Conservation (phyloP, 148 eudicot species). For the Cornus kousa region DNA sequence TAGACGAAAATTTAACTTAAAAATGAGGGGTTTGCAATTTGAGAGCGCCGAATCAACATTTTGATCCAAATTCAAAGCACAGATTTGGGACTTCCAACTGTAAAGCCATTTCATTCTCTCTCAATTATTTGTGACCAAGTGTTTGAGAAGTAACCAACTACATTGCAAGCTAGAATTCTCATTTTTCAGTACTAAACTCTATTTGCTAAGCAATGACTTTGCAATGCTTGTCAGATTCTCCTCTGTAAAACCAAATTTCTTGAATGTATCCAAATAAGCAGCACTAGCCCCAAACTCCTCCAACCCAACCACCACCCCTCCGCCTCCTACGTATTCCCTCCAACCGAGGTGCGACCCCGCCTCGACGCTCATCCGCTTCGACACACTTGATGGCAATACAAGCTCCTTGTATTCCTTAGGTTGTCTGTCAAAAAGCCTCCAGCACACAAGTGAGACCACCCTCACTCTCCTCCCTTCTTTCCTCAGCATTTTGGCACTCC, state of each 20-base stretch:
- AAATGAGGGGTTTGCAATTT: no score
- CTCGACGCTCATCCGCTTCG: conserved; percentile 18
- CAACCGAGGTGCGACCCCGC: conserved; percentile 22
- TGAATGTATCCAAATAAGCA: conserved; percentile 18
- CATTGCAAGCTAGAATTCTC: no score
- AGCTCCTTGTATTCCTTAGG: conserved; percentile 12
- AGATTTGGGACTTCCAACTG: no score
- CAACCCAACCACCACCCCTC: conserved; percentile 12
- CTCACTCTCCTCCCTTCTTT: conserved; percentile 22
- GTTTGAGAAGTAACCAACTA: no score
- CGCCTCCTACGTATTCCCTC: conserved; percentile 19
- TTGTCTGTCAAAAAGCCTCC: conserved; percentile 23
- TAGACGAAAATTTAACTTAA: no score
- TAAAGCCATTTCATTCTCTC: no score
- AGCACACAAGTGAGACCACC: conserved; percentile 22
- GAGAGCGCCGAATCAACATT: no score
- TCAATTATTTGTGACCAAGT: no score
- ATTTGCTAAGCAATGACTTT: conserved; percentile 1
- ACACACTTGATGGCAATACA: conserved; percentile 16
- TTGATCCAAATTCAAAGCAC: no score
- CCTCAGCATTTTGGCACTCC: conserved; percentile 12
- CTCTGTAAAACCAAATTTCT: conserved; percentile 22
- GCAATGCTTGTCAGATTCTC: conserved; percentile 17
- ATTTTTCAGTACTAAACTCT: no score
- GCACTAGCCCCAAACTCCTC: conserved; percentile 20